Evolutionary conservation across 2,329 filamentous ascomycete species (phyloP).

Genomic region (Zarea fungicola): DNA sequence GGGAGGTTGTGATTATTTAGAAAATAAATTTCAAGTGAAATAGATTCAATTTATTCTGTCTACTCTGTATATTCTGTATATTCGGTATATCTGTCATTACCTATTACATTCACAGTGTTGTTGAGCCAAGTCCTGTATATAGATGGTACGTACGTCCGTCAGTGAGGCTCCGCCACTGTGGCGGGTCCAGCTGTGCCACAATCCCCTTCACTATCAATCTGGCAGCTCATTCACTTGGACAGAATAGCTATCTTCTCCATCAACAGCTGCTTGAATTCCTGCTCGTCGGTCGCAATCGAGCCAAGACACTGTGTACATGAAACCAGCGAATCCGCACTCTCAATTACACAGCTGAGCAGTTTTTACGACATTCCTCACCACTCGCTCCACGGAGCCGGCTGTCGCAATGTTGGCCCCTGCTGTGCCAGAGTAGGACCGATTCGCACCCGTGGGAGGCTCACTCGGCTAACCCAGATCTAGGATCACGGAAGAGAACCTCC

Average conservation of each 20-base stretch:
- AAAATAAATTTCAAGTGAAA: too few relatives aligned
- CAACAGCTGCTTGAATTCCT: neutral
- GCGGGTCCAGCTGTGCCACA: conserved; percentile 13
- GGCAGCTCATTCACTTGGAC: conserved; percentile 6
- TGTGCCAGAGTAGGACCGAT: conserved; percentile 62
- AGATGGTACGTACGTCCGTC: neutral
- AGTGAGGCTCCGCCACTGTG: conserved; percentile 2
- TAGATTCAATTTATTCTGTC: too few relatives aligned
- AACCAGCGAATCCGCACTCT: neutral
- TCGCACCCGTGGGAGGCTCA: conserved; percentile 13
- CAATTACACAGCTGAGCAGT: neutral
- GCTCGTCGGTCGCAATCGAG: neutral
- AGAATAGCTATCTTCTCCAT: conserved; percentile 1
- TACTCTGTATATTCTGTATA: too few relatives aligned
- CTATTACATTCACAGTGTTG: too few relatives aligned
- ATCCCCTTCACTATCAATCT: conserved; percentile 12
- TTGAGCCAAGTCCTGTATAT: neutral
- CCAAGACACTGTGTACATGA: neutral
- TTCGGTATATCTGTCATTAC: too few relatives aligned
- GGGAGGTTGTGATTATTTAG: too few relatives aligned
- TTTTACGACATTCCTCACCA: conserved; percentile 14
- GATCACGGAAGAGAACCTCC: conserved; percentile 87
- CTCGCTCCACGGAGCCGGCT: conserved; percentile 17
- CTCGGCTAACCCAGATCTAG: conserved; percentile 40
- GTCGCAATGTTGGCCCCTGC: conserved; percentile 66